Evolutionary conservation across 1,139 yeast genomes (phyloP), one percentile per base, ranked within the genome.

Genomic region (Candida anutae): DNA sequence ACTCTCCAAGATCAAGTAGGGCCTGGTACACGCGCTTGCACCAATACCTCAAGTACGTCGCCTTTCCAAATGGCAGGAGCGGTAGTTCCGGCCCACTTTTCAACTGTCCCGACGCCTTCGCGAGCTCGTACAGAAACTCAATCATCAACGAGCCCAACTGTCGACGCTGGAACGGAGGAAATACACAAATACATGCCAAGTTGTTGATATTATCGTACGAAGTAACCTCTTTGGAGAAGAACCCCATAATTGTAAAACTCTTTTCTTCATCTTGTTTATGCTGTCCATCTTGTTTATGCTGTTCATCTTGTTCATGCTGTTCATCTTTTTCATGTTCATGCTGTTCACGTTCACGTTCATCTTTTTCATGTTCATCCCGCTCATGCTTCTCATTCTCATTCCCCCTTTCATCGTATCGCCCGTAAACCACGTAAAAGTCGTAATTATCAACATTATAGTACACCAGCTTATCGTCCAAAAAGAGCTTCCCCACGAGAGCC

Each of bases 71-170:
- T 0, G 80, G 79, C 5, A 95, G 82, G 13, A 90, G 58, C 0
- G 98, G 98, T 38, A 77, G 71, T 49, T 90, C 98, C 0, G 98
- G 98, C 0, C 96, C 94, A 32, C 95, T 87, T 16, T 42, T 17
- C 63, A 51, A 27, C 60, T 55, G 46, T 50, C 75, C 54, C 55
- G 82, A 48, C 42, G 69, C 58, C 27, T 62, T 58, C 0, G 95
- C 83, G 13, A 85, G 49, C 16, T 69, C 75, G 46, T 88, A 90
- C 30, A 93, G 85, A 40, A 85, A 83, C 34, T 84, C 88, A 17
- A 90, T 84, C 25, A 90, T 50, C 11, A 84, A 58, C 4, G 84
- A 74, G 0, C 98, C 98, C 21, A 88, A 53, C 14, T 76, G 79
- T 22, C 71, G 68, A 32, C 85, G 63, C 48, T 90, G 98, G 48